phyloP scores from a whole-genome alignment of 2,329 filamentous ascomycete genomes.

The Dothiorella sarmentorum region DNA sequence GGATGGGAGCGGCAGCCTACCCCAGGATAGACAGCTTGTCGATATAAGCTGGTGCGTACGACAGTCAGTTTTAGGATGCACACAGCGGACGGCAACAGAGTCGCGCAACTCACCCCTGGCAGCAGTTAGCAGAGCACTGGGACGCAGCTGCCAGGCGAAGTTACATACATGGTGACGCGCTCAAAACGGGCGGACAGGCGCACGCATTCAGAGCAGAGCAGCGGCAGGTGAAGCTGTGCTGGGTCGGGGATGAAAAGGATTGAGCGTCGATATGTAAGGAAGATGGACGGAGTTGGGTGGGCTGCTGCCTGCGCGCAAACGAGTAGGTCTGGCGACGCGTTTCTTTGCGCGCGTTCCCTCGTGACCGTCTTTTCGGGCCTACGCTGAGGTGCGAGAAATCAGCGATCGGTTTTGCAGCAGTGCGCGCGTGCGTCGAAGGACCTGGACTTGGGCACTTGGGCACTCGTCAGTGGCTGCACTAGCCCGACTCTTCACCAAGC shows the following conservation, averaged over 20 bases:
- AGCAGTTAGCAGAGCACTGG: not conserved
- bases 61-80: not conserved
- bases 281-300: not conserved
- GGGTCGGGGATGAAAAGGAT: not conserved
- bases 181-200: not conserved
- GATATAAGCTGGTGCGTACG: conserved; percentile 63
- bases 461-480: conserved; percentile 16
- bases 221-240: not conserved
- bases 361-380: not conserved
- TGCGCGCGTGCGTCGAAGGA: conserved; percentile 13
- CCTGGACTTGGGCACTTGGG: not conserved
- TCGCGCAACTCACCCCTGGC: conserved; percentile 12
- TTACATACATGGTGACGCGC: conserved; percentile 2
- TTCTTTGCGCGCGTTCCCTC: not conserved
- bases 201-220: not conserved
- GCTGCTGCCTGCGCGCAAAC: not conserved
- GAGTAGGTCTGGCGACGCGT: not conserved
- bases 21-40: conserved; percentile 86
- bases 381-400: conserved; percentile 4
- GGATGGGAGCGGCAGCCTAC: conserved; percentile 36
- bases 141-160: not conserved
- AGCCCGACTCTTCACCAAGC: conserved; percentile 9
- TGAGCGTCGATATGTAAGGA: not conserved
- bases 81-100: not conserved
- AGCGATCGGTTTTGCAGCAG: not conserved